Conservation (phyloP, 352 stramenopile species). For the Phytophthora vignae region DNA sequence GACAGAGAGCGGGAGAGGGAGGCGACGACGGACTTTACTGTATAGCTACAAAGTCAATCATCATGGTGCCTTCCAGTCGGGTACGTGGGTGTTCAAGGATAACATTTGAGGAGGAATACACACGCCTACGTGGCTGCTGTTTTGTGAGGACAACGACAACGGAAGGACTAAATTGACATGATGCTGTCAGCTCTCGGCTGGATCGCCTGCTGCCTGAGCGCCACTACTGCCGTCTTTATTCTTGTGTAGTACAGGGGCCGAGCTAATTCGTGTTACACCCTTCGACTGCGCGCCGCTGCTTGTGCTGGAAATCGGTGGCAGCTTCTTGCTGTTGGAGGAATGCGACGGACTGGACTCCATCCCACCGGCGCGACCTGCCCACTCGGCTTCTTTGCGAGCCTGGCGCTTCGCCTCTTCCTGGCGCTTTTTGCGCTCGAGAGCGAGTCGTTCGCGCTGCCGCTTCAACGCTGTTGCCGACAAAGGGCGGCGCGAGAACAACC, state of each 20-base stretch:
- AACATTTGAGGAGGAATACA: constrained; percentile 40
- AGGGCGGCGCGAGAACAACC: constrained; percentile 68
- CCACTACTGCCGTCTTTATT: constrained; percentile 40
- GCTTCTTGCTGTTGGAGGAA: constrained; percentile 53
- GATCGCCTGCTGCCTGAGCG: constrained; percentile 24
- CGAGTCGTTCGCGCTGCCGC: constrained; percentile 74
- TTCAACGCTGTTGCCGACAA: constrained; percentile 75
- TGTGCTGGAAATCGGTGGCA: constrained; percentile 60
- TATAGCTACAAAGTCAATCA: constrained; percentile 30
- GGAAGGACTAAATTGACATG: constrained; percentile 20
- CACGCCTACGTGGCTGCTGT: constrained; percentile 5
- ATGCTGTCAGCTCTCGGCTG: constrained; percentile 24
- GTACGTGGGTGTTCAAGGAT: constrained; percentile 19
- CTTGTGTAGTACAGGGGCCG: constrained; percentile 73
- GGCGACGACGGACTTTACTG: constrained; percentile 48
- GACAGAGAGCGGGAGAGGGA: constrained; percentile 50
- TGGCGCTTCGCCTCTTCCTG: constrained; percentile 64
- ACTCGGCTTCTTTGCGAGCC: constrained; percentile 79
- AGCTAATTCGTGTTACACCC: constrained; percentile 62
- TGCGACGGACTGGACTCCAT: constrained; percentile 60
- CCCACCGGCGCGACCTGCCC: constrained; percentile 75
- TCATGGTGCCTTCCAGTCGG: constrained; percentile 2
- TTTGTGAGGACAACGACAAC: constrained; percentile 17
- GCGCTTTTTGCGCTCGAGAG: constrained; percentile 67
- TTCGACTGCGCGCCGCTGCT: constrained; percentile 27